Base-by-base conservation (phyloP, 257 asterid genomes). In the Salvia miltiorrhiza region DNA sequence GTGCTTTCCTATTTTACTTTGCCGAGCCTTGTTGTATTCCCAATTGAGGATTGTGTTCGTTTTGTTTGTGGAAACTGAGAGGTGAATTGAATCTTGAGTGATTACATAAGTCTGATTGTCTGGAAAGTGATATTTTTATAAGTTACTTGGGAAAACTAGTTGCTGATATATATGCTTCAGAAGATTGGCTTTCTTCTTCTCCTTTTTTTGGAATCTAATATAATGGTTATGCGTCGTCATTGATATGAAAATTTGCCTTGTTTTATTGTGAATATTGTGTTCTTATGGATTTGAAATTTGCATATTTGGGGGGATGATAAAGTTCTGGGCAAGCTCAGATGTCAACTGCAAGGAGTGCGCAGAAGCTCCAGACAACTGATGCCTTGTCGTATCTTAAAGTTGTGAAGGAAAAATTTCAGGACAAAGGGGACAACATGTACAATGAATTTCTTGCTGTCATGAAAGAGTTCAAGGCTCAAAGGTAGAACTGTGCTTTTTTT, bases 401-500 rank as follows among this genome's bases (percentile, higher is more conserved):
- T 12, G 98, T 95, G 72, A 91, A 81, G 82, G 96, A 92, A 44
- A 85, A 79, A 35, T 95, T 92, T 83, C 87, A 82, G 69, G 95
- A 89, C 77, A 85, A 74, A 64, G 86, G 76, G 83, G 96, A 88
- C 73, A 86, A 88, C 73, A 86, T 77, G 77, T 95, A 95, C 40
- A 88, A 89, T 39, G 92, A 89, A 43, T 95, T 95, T 79, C 95
- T 95, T 76, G 99, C 85, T 40, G 90, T 95, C 72, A 92, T 95
- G 99, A 95, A 92, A 80, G 93, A 88, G 76, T 95, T 92, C 82
- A 91, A 91, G 84, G 82, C 92, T 57, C 96, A 89, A 78, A 94
- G 96, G 99, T 85, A 58, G 59, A 44, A 48, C n/a, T 32, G 58
- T 64, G 30, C 26, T 19, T 37, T 59, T 44, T 49, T 72, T 65